phyloP scores from a whole-genome alignment of 495 filamentous ascomycete genomes.

The Aspergillus incahuasiensis region DNA sequence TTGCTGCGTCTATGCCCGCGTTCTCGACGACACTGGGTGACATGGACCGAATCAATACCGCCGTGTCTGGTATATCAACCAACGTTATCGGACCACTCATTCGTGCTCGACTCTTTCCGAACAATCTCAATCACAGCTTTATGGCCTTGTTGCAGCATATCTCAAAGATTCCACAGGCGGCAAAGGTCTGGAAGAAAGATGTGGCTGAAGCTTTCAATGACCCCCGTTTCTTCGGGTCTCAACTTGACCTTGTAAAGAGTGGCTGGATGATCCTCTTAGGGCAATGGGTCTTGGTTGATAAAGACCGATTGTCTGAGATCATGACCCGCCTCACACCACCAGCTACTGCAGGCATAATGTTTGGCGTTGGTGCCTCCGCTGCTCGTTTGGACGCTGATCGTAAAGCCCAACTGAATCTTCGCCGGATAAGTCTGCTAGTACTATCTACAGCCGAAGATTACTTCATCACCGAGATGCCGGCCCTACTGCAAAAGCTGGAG shows the following conservation, averaged over 20 bases:
- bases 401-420: constrained; percentile 85
- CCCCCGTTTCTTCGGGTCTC: constrained; percentile 69
- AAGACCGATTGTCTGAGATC: constrained; percentile 80
- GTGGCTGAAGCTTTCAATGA: constrained; percentile 90
- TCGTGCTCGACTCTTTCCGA: constrained; percentile 80
- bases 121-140: constrained; percentile 68
- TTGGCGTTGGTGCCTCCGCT: constrained; percentile 91
- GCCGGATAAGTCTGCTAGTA: constrained; percentile 71
- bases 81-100: constrained; percentile 80
- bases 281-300: constrained; percentile 79
- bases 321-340: constrained; percentile 74
- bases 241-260: constrained; percentile 57
- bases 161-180: constrained; percentile 66
- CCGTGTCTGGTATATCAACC: constrained; percentile 72
- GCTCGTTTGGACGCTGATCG: constrained; percentile 93
- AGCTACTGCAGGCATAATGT: constrained; percentile 94
- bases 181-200: constrained; percentile 92
- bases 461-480: constrained; percentile 69
- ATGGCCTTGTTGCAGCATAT: constrained; percentile 74
- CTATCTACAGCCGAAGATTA: constrained; percentile 70
- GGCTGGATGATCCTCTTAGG: constrained; percentile 80
- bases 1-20: constrained; percentile 72
- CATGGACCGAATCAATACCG: constrained; percentile 73
- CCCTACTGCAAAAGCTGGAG: constrained; percentile 74
- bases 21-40: constrained; percentile 84